Conservation (phyloP, 768 basidiomycete genomes). For the Symmetrospora coprosmae region DNA sequence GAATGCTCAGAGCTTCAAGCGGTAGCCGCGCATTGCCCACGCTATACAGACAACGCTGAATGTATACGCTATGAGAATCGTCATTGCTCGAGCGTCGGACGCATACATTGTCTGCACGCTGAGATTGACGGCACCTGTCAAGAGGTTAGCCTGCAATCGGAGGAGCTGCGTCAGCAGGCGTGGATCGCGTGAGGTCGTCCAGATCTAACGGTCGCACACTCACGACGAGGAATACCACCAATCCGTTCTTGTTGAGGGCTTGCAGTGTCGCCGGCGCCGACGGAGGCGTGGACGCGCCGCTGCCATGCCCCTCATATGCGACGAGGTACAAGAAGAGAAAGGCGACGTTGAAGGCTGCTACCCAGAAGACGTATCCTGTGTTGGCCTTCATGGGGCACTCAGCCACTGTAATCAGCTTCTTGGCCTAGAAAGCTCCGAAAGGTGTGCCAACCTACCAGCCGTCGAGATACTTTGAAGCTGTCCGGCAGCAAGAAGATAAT, state of each 20-base stretch:
- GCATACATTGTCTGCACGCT: slow-evolving; percentile 68
- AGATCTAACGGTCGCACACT: too few relatives aligned
- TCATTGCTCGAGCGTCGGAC: slow-evolving; percentile 46
- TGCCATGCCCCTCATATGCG: slow-evolving; percentile 43
- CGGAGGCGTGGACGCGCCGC: slow-evolving; percentile 35
- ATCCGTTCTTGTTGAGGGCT: slow-evolving; percentile 66
- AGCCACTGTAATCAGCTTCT: neutral
- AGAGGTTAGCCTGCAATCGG: slow-evolving; percentile 57
- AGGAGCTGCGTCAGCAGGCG: neutral
- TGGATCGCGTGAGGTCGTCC: neutral
- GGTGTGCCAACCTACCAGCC: slow-evolving; percentile 44
- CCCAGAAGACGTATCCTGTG: slow-evolving; percentile 74
- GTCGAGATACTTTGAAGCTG: slow-evolving; percentile 45
- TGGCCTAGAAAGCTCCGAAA: neutral
- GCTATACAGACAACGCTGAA: slow-evolving; percentile 43
- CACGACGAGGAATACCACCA: slow-evolving; percentile 67
- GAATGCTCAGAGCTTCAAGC: slow-evolving; percentile 1
- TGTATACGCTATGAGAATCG: slow-evolving; percentile 51
- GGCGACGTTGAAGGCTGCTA: slow-evolving; percentile 69
- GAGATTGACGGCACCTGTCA: slow-evolving; percentile 73
- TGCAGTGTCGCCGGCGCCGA: slow-evolving; percentile 46
- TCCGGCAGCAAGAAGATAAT: slow-evolving; percentile 27
- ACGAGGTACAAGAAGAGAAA: slow-evolving; percentile 68
- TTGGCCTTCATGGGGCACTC: slow-evolving; percentile 51
- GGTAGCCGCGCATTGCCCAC: neutral